Evolutionary conservation across 306 rosid genomes (phyloP).

Genomic region (Hippophae tibetana): DNA sequence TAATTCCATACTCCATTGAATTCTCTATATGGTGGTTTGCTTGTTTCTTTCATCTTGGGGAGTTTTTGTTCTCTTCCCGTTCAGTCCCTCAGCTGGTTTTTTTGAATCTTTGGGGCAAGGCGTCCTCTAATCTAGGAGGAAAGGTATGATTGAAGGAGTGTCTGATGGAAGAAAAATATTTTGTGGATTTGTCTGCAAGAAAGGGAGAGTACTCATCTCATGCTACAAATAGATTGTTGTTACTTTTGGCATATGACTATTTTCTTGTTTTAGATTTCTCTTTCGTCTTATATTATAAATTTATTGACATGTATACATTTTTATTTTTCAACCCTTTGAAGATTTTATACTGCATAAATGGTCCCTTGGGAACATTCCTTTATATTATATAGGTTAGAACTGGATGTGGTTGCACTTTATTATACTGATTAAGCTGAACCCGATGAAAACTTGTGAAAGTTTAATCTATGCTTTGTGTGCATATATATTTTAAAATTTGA

Average conservation of each 20-base stretch:
- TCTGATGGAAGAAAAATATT: constrained; percentile 1
- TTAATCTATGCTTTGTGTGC: no score
- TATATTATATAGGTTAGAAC: constrained; percentile 4
- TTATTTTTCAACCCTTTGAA: constrained; percentile 17
- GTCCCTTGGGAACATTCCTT: neutral
- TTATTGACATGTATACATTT: constrained; percentile 21
- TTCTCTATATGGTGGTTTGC: constrained; percentile 23
- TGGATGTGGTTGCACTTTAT: constrained; percentile 13
- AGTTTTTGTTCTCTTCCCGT: constrained; percentile 35
- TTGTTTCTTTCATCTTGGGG: constrained; percentile 24
- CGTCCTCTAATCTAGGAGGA: constrained; percentile 15
- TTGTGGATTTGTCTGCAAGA: neutral
- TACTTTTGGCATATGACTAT: neutral
- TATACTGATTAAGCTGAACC: no score
- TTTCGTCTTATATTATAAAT: constrained; percentile 3
- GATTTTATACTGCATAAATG: constrained; percentile 20
- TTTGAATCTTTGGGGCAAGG: constrained; percentile 48
- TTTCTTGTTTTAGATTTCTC: neutral
- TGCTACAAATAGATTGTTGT: constrained; percentile 1
- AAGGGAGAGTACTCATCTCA: constrained; percentile 16
- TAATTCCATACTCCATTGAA: constrained; percentile 4
- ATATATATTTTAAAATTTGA: no score
- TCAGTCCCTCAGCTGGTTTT: constrained; percentile 42
- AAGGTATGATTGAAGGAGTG: constrained; percentile 9
- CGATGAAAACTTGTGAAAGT: no score